phyloP scores from a whole-genome alignment of 305 asterid genomes.

The Nicotiana rustica region DNA sequence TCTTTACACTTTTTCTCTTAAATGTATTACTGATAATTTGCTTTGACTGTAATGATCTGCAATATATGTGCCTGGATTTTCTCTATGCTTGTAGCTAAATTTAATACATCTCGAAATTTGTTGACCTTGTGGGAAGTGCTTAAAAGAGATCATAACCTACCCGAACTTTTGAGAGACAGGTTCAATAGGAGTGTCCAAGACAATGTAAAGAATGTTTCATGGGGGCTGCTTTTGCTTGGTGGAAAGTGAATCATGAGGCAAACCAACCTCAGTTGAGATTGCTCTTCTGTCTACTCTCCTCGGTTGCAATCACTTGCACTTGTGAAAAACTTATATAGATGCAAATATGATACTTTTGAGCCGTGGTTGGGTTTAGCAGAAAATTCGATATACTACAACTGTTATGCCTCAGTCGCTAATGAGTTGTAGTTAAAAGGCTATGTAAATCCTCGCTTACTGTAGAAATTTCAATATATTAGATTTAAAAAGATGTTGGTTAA shows the following conservation, averaged over 20 bases:
- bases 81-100: constrained; percentile 6
- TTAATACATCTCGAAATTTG: neutral
- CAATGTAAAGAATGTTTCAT: neutral
- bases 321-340: neutral
- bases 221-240: constrained; percentile 1
- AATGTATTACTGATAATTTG: neutral
- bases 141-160: neutral
- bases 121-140: constrained; percentile 4
- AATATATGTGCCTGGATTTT: neutral
- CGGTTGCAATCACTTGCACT: neutral
- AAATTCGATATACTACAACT: neutral
- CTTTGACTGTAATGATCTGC: constrained; percentile 20
- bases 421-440: neutral
- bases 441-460: neutral
- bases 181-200: constrained; percentile 10
- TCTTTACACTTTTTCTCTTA: constrained; percentile 6
- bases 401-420: neutral
- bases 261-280: neutral
- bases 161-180: neutral
- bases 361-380: neutral
- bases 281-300: constrained; percentile 20
- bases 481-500: constrained; percentile 11
- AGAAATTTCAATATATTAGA: neutral
- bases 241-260: constrained; percentile 21
- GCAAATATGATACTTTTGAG: neutral